These are phyloP conservation scores for Artemisia tridentata DNA, from an alignment of 129 eudicot genomes.

Conservation along the genomic window DNA sequence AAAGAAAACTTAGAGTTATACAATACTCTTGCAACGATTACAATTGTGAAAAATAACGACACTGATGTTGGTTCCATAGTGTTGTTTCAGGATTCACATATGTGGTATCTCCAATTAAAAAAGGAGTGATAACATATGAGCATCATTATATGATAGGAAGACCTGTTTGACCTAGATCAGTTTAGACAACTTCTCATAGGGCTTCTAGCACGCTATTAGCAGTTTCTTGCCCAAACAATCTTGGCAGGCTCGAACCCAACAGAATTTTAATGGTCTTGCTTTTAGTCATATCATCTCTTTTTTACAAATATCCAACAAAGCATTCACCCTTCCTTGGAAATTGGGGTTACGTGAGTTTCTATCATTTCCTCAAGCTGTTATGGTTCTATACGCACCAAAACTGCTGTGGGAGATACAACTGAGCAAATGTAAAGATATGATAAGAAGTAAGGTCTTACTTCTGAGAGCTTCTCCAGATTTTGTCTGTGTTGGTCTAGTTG, in stretches of 20 bases:
- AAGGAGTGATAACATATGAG: no score
- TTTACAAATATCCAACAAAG: conserved; percentile 65
- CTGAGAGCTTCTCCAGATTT: conserved; percentile 47
- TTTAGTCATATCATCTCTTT: conserved; percentile 62
- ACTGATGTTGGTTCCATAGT: no score
- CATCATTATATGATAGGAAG: no score
- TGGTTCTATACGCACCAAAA: conserved; percentile 53
- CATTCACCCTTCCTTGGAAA: conserved; percentile 51
- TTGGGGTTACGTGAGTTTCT: conserved; percentile 44
- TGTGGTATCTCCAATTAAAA: no score
- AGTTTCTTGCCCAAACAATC: conserved; percentile 79
- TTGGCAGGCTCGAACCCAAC: conserved; percentile 68
- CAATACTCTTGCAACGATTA: no score
- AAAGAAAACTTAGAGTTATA: no score
- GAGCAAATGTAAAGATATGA: conserved; percentile 66
- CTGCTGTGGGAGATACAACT: conserved; percentile 69
- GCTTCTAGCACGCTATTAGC: conserved; percentile 57
- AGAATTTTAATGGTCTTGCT: conserved; percentile 75
- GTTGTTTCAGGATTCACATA: no score
- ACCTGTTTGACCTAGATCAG: background rate
- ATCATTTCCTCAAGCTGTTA: conserved; percentile 61
- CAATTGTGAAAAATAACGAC: no score
- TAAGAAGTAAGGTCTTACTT: conserved; percentile 64
- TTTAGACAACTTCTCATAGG: conserved; percentile 37
- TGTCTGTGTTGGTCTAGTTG: conserved; percentile 63